Evolutionary conservation across 495 filamentous ascomycete species (phyloP).

Genomic region (Hypoxylon crocopeplum): DNA sequence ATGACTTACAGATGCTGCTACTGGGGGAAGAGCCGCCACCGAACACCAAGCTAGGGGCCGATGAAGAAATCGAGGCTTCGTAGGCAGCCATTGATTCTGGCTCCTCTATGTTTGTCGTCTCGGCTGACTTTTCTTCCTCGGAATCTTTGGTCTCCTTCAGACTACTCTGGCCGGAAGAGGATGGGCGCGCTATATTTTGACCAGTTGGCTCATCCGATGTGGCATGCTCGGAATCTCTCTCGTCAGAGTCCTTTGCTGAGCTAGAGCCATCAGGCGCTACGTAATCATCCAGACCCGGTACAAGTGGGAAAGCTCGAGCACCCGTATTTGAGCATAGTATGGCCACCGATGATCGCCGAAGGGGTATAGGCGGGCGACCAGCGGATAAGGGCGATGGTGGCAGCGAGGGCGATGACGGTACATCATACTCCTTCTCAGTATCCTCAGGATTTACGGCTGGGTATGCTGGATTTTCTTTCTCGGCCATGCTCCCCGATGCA

Average conservation of each 20-base stretch:
- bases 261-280: slow-evolving; percentile 1
- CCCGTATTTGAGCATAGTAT: slow-evolving; percentile 27
- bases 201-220: not conserved
- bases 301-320: slow-evolving; percentile 35
- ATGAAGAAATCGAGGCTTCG: slow-evolving; percentile 42
- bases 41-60: slow-evolving; percentile 47
- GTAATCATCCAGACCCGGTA: slow-evolving; percentile 19
- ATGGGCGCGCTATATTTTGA: not conserved
- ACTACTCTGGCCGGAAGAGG: not conserved
- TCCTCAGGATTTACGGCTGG: not conserved
- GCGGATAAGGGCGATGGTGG: no score
- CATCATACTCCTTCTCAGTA: not conserved
- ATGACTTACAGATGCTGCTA: slow-evolving; percentile 41
- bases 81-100: slow-evolving; percentile 7
- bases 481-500: slow-evolving; percentile 7
- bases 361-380: slow-evolving; percentile 17
- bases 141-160: not conserved
- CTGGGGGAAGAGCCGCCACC: slow-evolving; percentile 46
- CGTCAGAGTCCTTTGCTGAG: not conserved
- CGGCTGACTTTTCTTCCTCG: slow-evolving; percentile 1
- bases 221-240: not conserved
- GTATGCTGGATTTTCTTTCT: slow-evolving; percentile 1
- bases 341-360: slow-evolving; percentile 20
- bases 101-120: slow-evolving; percentile 1
- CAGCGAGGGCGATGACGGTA: no score